A percentile compares a stretch with the other conserved stretches of the same genome.
Evolutionary conservation across 768 basidiomycete genomes (phyloP).

Genomic region (Galerina sulciceps): DNA sequence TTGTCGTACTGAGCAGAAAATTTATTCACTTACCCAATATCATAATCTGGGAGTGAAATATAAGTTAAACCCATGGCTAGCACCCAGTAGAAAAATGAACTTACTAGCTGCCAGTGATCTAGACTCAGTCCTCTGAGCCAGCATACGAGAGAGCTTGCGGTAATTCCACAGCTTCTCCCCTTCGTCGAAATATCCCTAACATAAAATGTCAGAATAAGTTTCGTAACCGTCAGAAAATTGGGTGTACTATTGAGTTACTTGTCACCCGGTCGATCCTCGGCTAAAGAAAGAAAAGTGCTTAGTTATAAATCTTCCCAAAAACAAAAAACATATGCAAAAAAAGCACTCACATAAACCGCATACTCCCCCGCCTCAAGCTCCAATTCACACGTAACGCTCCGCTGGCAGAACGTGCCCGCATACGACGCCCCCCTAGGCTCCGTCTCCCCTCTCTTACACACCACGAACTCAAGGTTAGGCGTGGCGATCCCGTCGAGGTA

Average conservation of each 20-base stretch:
- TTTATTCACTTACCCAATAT: neutral
- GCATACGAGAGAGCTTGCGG: slow-evolving; percentile 16
- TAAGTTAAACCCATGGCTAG: neutral
- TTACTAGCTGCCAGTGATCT: slow-evolving; percentile 22
- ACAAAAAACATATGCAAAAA: neutral
- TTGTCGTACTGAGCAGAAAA: neutral
- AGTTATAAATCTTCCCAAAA: too few relatives aligned
- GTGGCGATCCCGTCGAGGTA: slow-evolving; percentile 37
- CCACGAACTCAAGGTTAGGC: slow-evolving; percentile 48
- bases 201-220: neutral
- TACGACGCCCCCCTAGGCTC: slow-evolving; percentile 32
- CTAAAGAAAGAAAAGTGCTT: neutral
- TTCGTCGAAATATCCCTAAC: slow-evolving; percentile 18
- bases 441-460: slow-evolving; percentile 43
- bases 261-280: slow-evolving; percentile 5
- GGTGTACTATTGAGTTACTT: neutral
- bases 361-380: slow-evolving; percentile 43
- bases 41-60: neutral
- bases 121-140: slow-evolving; percentile 17
- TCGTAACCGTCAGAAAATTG: too few relatives aligned
- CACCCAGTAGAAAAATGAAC: neutral
- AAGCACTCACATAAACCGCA: slow-evolving; percentile 37
- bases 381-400: slow-evolving; percentile 39
- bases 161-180: slow-evolving; percentile 3
- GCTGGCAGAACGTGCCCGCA: slow-evolving; percentile 25